Base-by-base conservation (phyloP, 2,329 filamentous ascomycete genomes). In the Westerdykella sp. region DNA sequence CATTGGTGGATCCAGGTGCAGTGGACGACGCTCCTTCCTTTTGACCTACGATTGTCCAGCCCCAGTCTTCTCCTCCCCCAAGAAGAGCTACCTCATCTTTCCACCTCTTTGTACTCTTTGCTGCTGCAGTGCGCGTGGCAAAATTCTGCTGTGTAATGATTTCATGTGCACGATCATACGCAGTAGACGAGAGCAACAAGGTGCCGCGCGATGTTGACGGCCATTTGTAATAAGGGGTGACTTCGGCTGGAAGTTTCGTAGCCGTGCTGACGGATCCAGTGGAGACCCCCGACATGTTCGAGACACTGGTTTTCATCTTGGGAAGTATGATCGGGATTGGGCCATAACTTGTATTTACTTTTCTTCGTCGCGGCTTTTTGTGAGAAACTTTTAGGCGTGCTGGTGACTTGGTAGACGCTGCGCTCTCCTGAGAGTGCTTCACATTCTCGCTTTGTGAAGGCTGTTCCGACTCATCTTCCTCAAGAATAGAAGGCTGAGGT, bases 71-170 rank as follows among this genome's bases (percentile, higher is more conserved):
- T 12, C 51, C 42, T 1, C 63, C 63, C 18, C 57, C 64, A 1
- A 69, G 48, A 5, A 69, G 60, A 13, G 76, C 77, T 1, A 84
- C 79, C 56, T 91, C 85, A 12, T 74, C 74, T 35, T 81, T 73
- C 85, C 86, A 93, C 41, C 84, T 78, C 40, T 66, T 69, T 2
- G 85, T 87, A 56, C 84, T 87, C 25, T 73, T 72, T 1, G 69
- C 70, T 0, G 84, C 81, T 38, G 83, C 77, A 10, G 78, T 76
- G 3, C 81, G 65, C 7, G 76, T 83, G 1, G 79, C 74, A 63
- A 93, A 93, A 62, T 89, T 85, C 0, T 89, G 76, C 45, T 84
- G 79, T 5, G 90, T 73, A 0, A 93, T 71, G 9, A 87, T 68
- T 52, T 88, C 85, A 15, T 80, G 73, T 7, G 81, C 78, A 10